These are phyloP conservation scores for Chaetoscypha palmicola DNA, from an alignment of 2,329 filamentous ascomycete genomes.

Conservation along the genomic window DNA sequence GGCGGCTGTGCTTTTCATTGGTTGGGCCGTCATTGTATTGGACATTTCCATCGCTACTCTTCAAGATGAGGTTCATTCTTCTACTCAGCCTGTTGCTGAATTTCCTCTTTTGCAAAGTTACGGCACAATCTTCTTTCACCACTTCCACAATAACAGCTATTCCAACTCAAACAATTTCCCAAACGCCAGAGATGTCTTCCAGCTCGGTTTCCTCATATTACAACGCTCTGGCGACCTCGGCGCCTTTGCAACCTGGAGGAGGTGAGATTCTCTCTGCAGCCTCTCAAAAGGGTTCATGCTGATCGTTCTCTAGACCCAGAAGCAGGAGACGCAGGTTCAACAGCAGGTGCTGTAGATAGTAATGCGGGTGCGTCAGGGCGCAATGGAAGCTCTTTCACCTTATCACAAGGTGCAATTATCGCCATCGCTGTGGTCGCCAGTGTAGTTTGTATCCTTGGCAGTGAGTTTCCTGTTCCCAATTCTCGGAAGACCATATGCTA, in stretches of 20 bases:
- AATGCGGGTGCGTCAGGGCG: conserved; percentile 60
- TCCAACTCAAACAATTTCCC: conserved; percentile 18
- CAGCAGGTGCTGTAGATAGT: conserved; percentile 39
- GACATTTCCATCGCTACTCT: neutral
- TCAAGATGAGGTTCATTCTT: conserved; percentile 23
- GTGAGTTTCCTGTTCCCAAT: conserved; percentile 40
- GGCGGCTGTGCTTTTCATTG: conserved; percentile 14
- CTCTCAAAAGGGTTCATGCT: neutral
- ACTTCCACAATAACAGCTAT: conserved; percentile 12
- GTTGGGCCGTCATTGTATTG: conserved; percentile 12
- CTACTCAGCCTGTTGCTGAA: conserved; percentile 22
- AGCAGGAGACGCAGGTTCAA: conserved; percentile 29
- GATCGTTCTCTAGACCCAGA: conserved; percentile 11
- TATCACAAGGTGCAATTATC: conserved; percentile 64
- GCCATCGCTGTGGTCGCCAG: conserved; percentile 70
- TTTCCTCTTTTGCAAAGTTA: conserved; percentile 18
- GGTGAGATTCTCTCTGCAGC: conserved; percentile 9
- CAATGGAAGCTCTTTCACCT: conserved; percentile 49
- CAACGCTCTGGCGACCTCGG: conserved; percentile 25
- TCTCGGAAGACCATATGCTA: conserved; percentile 6
- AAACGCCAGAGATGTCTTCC: conserved; percentile 30
- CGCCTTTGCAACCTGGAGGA: conserved; percentile 25
- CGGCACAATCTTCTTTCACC: conserved; percentile 21
- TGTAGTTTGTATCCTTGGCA: conserved; percentile 58
- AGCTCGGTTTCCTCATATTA: conserved; percentile 28